Conservation (phyloP, 805 yeast species). For the Barnettozyma botsteinii region DNA sequence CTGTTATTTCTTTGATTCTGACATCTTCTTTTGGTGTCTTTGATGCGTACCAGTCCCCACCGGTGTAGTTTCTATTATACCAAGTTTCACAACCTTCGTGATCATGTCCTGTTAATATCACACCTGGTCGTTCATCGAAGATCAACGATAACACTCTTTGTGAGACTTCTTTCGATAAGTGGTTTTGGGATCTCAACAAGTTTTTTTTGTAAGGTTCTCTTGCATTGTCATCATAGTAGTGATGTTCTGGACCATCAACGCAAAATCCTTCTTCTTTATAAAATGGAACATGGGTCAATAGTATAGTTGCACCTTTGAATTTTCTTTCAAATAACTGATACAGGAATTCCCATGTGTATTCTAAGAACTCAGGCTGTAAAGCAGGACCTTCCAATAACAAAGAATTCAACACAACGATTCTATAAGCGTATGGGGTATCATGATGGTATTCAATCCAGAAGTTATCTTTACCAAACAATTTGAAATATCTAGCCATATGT, state of each 20-base stretch:
- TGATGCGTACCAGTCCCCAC: conserved; percentile 55
- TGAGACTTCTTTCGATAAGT: conserved; percentile 60
- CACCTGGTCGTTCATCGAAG: conserved; percentile 68
- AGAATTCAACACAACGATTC: conserved; percentile 83
- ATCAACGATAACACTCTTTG: conserved; percentile 65
- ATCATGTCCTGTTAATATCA: conserved; percentile 90
- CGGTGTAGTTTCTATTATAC: conserved; percentile 42
- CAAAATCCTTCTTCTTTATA: conserved; percentile 80
- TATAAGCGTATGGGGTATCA: conserved; percentile 66
- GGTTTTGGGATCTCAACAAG: conserved; percentile 78
- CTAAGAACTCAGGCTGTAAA: conserved; percentile 61
- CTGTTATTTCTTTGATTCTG: conserved; percentile 73
- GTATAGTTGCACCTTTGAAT: conserved; percentile 73
- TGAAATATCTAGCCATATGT: conserved; percentile 73
- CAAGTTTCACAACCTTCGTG: conserved; percentile 86
- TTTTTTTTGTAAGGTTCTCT: conserved; percentile 65
- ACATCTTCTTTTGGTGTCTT: conserved; percentile 31
- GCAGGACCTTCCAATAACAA: conserved; percentile 89
- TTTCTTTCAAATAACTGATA: conserved; percentile 47
- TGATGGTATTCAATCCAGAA: conserved; percentile 67
- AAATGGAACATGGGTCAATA: conserved; percentile 87
- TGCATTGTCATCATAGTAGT: conserved; percentile 50
- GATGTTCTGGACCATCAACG: conserved; percentile 75
- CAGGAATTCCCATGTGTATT: conserved; percentile 69
- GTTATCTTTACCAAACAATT: conserved; percentile 79